phyloP scores from a whole-genome alignment of 176 grass and related monocot genomes.

The Carex littledalei region DNA sequence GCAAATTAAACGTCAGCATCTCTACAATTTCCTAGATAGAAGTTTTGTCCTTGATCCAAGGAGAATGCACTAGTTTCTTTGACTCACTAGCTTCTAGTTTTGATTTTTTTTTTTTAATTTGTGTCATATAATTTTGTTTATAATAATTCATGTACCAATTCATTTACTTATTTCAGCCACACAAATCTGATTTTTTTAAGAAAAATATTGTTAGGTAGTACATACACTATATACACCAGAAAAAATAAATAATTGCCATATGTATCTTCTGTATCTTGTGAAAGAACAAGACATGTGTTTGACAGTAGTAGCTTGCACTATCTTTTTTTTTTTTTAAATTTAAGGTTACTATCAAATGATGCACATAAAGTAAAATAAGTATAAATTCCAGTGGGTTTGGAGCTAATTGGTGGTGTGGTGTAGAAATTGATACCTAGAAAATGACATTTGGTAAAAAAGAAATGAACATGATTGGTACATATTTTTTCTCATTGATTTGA shows the following conservation, averaged over 20 bases:
- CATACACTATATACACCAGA: background rate
- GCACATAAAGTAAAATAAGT: background rate
- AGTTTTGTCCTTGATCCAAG: background rate
- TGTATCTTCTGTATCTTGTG: background rate
- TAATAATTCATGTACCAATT: background rate
- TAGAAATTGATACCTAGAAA: background rate
- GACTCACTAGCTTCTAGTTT: background rate
- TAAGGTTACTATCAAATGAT: background rate
- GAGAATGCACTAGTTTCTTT: background rate
- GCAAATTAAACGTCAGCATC: background rate
- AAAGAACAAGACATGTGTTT: background rate
- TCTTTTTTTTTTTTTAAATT: background rate
- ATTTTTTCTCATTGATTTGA: background rate
- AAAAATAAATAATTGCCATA: background rate
- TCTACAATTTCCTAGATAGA: background rate
- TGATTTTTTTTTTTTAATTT: background rate
- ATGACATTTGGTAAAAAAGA: slow-evolving; percentile 2
- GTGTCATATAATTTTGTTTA: background rate
- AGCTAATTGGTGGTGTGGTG: background rate
- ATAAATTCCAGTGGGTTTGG: background rate
- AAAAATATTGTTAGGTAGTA: background rate
- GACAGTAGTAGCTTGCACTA: background rate
- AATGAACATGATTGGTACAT: background rate
- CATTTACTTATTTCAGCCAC: background rate
- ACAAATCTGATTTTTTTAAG: background rate